A percentile compares a stretch with the other conserved stretches of the same genome.
phyloP scores from a whole-genome alignment of 2,329 filamentous ascomycete species.

The Dryadomyces quercivorus region DNA sequence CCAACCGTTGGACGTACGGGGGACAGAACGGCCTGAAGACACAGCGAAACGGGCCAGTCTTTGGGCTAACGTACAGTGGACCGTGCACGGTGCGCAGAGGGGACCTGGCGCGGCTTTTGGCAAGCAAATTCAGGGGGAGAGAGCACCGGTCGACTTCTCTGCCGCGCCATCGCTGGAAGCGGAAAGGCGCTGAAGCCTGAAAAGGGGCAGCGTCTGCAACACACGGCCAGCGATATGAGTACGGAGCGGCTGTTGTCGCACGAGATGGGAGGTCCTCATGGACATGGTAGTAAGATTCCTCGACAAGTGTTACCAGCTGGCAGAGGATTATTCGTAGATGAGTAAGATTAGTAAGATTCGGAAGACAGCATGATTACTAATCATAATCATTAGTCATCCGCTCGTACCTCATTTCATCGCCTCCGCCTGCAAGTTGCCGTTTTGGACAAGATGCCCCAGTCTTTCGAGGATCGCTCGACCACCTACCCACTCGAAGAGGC shows the following conservation, averaged over 20 bases:
- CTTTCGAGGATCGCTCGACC: background rate
- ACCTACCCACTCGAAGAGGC: conserved; percentile 4
- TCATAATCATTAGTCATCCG: too few species aligned
- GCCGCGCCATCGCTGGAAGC: conserved; percentile 8
- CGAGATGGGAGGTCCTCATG: too few species aligned
- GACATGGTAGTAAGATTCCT: too few species aligned
- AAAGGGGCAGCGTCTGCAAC: conserved; percentile 6
- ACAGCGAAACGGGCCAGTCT: background rate
- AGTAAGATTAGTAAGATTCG: too few species aligned
- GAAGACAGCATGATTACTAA: too few species aligned
- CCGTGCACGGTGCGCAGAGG: conserved; percentile 8
- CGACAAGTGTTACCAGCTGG: too few species aligned
- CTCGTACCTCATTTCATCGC: too few species aligned
- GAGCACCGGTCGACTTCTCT: conserved; percentile 5
- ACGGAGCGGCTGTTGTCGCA: too few species aligned
- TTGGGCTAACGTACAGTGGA: conserved; percentile 1
- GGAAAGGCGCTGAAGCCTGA: conserved; percentile 7
- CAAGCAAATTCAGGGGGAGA: conserved; percentile 11
- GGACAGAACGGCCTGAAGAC: too few species aligned
- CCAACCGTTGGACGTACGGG: conserved; percentile 1
- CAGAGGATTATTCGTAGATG: too few species aligned
- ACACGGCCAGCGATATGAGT: too few species aligned
- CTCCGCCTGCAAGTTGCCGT: background rate
- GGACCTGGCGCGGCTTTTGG: conserved; percentile 1
- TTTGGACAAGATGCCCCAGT: conserved; percentile 2